Conservation (phyloP, 495 filamentous ascomycete species). For the Aspergillus panamensis region DNA sequence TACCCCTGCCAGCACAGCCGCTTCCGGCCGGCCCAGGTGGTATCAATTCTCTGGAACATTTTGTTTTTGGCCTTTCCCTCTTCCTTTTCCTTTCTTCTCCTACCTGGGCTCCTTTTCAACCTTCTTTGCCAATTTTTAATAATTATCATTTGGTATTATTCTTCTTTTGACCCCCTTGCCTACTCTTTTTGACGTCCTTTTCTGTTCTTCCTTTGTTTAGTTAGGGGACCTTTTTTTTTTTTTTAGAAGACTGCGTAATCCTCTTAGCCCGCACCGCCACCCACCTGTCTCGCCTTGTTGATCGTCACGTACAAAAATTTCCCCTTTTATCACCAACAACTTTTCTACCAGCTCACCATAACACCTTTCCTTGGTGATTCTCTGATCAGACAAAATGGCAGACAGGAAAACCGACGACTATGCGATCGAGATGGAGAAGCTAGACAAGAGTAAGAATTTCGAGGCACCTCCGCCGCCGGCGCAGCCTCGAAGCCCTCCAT, state of each 20-base stretch:
- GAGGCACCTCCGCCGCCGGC: conserved; percentile 43
- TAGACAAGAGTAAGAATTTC: conserved; percentile 59
- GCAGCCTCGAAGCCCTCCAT: conserved; percentile 31
- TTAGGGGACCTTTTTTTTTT: conserved; percentile 1
- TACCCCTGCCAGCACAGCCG: background rate
- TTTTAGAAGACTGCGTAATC: background rate
- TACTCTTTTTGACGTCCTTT: background rate
- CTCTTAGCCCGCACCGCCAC: background rate
- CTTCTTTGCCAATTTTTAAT: background rate
- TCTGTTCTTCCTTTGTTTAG: conserved; percentile 3
- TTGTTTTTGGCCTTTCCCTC: background rate
- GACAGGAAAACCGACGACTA: conserved; percentile 87
- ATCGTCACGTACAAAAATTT: background rate
- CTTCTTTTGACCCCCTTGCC: conserved; percentile 1
- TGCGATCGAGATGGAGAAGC: conserved; percentile 64
- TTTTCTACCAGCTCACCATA: background rate
- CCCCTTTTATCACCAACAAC: background rate
- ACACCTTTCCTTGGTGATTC: background rate
- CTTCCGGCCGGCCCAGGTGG: conserved; percentile 9
- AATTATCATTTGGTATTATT: background rate
- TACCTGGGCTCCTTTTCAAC: background rate
- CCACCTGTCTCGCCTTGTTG: background rate
- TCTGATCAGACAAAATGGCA: conserved; percentile 46
- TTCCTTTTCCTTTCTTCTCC: conserved; percentile 5
- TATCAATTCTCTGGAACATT: conserved; percentile 8